Base-by-base conservation (phyloP, 2,329 filamentous ascomycete species). In the Cercospora canescens region DNA sequence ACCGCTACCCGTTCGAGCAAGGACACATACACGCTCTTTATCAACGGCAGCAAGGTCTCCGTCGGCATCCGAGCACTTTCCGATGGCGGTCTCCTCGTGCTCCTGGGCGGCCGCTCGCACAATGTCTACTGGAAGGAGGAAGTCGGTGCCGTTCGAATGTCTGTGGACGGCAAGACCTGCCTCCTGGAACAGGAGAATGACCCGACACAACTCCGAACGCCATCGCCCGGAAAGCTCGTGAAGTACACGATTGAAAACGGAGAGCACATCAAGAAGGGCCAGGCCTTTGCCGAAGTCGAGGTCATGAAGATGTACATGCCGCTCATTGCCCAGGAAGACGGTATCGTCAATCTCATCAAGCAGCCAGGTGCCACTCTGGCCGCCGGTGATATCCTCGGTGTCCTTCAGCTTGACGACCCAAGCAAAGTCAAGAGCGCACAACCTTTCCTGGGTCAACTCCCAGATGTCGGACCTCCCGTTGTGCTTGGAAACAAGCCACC, bases 261-360 rank as follows among this genome's bases (percentile, higher is more conserved):
- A 67, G 87, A 93, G 73, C 95, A 99, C 79, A 89, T 99, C 80
- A 90, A 88, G 80, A 93, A 96, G 73, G 94, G 94, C 64, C 92
- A 98, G 80, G 85, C 94, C 35, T 99, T 93, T 76, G 95, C 95
- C 63, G 95, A 99, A 80, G 94, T 99, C 45, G 95, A 99, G 82
- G 95, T 99, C 81, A 99, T 99, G 95, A 99, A 99, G 87, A 99
- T 99, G 95, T 98, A 98, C 87, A 99, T 99, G 95, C 95, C 95
- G 76, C 86, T 99, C 63, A 87, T 99, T 68, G 92, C 95, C 2
- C 91, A 94, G 77, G 95, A 99, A 80, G 95, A 97, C 74, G 95
- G 95, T 84, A 87, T 96, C 62, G 94, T 99, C 64, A 95, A 97
- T 83, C 88, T 99, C 75, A 97, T 99, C 85, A 99, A 99, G 88